phyloP scores from a whole-genome alignment of 108 stramenopile species.

The Aurantiochytrium sp. region DNA sequence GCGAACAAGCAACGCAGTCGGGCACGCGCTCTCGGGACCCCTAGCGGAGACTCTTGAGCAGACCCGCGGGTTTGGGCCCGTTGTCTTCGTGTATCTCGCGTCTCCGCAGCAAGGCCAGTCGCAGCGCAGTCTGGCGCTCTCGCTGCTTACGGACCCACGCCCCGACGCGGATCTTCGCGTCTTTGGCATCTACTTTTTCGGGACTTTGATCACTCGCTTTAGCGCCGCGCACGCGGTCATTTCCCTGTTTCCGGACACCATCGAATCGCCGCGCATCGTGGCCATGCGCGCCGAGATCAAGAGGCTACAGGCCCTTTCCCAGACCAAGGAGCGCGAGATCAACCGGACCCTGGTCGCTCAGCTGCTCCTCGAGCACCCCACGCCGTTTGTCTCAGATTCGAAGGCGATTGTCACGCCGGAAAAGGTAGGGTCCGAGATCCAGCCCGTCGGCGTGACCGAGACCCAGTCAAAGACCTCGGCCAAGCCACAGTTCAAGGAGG shows the following conservation, averaged over 20 bases:
- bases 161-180: not conserved
- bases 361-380: no score
- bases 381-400: no score
- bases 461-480: no score
- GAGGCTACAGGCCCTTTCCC: not conserved
- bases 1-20: not conserved
- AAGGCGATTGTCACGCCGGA: no score
- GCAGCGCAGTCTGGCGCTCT: not conserved
- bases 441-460: no score
- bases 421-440: no score
- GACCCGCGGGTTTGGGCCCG: not conserved
- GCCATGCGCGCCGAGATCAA: not conserved
- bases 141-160: not conserved
- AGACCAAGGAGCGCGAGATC: not conserved
- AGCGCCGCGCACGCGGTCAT: not conserved
- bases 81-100: not conserved
- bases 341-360: not conserved
- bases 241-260: not conserved
- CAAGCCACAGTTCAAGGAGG: no score
- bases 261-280: not conserved
- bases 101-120: not conserved
- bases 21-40: not conserved
- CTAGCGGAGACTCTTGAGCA: not conserved
- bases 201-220: not conserved
- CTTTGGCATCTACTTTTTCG: conserved; percentile 11